A percentile compares a stretch with the other conserved stretches of the same genome.
Evolutionary conservation across 805 yeast genomes (phyloP).

Genomic region (Yarrowia keelungensis): DNA sequence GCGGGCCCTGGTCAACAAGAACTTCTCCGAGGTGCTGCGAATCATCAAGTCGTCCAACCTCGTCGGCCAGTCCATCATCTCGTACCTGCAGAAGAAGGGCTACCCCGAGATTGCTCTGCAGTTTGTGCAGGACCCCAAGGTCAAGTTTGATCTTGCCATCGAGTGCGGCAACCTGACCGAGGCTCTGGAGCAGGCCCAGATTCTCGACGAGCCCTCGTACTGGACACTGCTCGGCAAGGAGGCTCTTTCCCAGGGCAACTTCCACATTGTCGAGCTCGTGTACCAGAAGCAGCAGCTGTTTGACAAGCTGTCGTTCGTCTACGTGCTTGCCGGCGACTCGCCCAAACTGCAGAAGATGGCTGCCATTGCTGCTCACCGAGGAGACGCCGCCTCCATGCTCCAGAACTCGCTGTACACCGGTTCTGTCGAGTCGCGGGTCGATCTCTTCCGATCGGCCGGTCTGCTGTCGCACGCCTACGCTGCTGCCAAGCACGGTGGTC

Average conservation of each 20-base stretch:
- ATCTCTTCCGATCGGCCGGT: constrained; percentile 77
- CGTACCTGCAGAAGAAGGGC: constrained; percentile 92
- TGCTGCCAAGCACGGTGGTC: constrained; percentile 85
- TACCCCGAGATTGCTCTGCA: constrained; percentile 97
- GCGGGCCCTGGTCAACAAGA: constrained; percentile 85
- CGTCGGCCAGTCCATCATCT: constrained; percentile 97
- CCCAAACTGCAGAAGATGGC: constrained; percentile 83
- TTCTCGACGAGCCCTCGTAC: constrained; percentile 66
- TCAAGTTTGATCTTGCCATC: constrained; percentile 92
- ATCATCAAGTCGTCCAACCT: constrained; percentile 86
- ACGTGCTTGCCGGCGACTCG: constrained; percentile 80
- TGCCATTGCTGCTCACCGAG: constrained; percentile 85
- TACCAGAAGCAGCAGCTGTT: constrained; percentile 86
- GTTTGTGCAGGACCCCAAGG: constrained; percentile 95
- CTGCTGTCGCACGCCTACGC: constrained; percentile 90
- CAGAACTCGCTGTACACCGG: constrained; percentile 82
- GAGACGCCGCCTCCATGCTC: constrained; percentile 77
- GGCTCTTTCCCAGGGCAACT: constrained; percentile 89
- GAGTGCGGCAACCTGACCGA: constrained; percentile 88
- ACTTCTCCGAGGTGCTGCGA: constrained; percentile 89
- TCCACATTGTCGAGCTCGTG: constrained; percentile 81
- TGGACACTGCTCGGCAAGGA: constrained; percentile 88
- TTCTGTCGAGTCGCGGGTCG: constrained; percentile 75
- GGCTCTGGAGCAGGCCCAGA: constrained; percentile 88
- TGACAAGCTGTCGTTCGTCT: constrained; percentile 88